A percentile compares a stretch with the other conserved stretches of the same genome.
These are phyloP conservation scores for Chlamydomonas incerta DNA, from an alignment of 139 green algal genomes.

Conservation along the genomic window DNA sequence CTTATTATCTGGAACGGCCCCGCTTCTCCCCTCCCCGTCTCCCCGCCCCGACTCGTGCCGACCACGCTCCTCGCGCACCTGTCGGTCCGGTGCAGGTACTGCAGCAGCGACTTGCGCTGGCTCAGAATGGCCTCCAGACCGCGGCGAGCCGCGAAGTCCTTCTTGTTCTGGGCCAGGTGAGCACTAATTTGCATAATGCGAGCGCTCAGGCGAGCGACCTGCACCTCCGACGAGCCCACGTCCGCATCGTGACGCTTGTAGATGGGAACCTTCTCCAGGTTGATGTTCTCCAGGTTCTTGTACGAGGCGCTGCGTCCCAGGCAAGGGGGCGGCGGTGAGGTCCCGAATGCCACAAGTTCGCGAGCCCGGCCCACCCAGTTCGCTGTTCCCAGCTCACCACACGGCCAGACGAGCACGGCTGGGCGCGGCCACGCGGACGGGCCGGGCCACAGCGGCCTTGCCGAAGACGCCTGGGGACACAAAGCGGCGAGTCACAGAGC, in stretches of 20 bases:
- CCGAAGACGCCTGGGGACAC: constrained; percentile 50
- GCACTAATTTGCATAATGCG: constrained; percentile 63
- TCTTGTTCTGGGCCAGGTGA: constrained; percentile 75
- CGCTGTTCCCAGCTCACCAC: constrained; percentile 39
- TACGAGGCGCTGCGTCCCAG: constrained; percentile 59
- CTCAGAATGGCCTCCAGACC: constrained; percentile 75
- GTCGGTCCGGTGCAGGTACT: constrained; percentile 78
- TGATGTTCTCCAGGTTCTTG: constrained; percentile 75
- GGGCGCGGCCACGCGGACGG: constrained; percentile 38
- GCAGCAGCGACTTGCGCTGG: constrained; percentile 73
- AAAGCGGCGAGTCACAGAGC: neutral
- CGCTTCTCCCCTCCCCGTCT: too few species aligned
- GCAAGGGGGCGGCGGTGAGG: neutral
- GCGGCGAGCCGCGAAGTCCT: constrained; percentile 72
- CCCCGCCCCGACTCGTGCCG: too few species aligned
- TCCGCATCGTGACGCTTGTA: constrained; percentile 62
- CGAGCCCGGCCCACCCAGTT: too few species aligned
- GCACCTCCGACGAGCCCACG: constrained; percentile 67
- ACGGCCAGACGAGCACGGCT: constrained; percentile 44
- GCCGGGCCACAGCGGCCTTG: constrained; percentile 33
- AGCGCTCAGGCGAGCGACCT: constrained; percentile 73
- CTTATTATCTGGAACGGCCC: too few species aligned
- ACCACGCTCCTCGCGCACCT: constrained; percentile 54
- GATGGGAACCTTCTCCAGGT: constrained; percentile 55
- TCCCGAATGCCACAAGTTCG: neutral